Conservation (phyloP, 257 asterid genomes). For the Marsdenia floribunda region DNA sequence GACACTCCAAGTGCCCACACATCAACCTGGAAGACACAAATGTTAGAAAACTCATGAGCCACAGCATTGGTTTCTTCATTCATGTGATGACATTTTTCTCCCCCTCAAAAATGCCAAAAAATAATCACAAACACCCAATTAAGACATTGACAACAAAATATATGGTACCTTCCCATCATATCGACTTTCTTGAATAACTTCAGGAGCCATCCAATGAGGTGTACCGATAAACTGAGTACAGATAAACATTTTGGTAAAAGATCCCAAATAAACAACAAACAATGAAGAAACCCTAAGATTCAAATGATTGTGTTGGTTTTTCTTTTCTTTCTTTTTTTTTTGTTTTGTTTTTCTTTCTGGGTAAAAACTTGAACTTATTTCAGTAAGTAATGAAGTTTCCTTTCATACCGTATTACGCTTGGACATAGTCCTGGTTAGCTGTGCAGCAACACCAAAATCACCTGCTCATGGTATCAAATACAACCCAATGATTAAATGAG, state of each 20-base stretch:
- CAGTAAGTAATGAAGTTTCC: background rate
- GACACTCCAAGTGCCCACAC: conserved; percentile 99
- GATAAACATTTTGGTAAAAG: background rate
- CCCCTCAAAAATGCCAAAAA: background rate
- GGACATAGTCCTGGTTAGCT: conserved; percentile 97
- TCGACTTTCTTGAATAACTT: conserved; percentile 99
- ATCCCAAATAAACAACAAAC: background rate
- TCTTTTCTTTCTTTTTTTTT: no score
- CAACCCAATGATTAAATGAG: conserved; percentile 9
- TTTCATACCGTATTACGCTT: conserved; percentile 87
- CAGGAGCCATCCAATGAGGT: conserved; percentile 99
- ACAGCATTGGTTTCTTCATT: background rate
- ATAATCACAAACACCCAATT: conserved; percentile 11
- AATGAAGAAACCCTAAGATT: background rate
- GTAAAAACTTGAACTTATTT: background rate
- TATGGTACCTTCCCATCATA: conserved; percentile 86
- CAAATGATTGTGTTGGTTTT: background rate
- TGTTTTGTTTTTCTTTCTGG: no score
- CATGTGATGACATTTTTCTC: background rate
- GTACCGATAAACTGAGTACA: conserved; percentile 83
- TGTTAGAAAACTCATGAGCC: conserved; percentile 8
- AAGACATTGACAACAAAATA: conserved; percentile 4
- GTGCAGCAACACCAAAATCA: conserved; percentile 99
- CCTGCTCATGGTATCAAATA: conserved; percentile 41
- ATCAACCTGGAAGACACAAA: conserved; percentile 61